Evolutionary conservation across 495 filamentous ascomycete species (phyloP).

Genomic region (Copromyces sp.): DNA sequence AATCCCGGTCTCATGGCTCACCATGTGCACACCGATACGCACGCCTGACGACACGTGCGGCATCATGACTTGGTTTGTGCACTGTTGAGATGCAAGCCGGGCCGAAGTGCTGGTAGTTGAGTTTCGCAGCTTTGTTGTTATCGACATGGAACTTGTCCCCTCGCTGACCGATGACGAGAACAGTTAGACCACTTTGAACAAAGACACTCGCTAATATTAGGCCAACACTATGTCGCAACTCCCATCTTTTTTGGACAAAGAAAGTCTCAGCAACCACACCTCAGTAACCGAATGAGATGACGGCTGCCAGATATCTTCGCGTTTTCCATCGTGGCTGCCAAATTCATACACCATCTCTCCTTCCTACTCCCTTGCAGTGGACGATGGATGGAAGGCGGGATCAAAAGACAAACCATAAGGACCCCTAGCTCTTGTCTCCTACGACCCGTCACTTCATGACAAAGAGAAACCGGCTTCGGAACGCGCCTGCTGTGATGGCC

Average conservation of each 20-base stretch:
- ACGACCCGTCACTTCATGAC: slow-evolving; percentile 9
- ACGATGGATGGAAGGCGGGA: background rate
- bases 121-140: background rate
- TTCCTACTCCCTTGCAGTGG: background rate
- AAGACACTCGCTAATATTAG: background rate
- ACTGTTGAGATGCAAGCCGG: background rate
- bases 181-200: background rate
- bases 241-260: background rate
- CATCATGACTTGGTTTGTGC: background rate
- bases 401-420: background rate
- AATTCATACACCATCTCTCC: background rate
- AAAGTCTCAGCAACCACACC: background rate
- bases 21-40: background rate
- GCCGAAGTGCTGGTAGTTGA: background rate
- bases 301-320: background rate
- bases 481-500: background rate
- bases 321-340: background rate
- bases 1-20: slow-evolving; percentile 1
- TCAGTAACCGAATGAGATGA: background rate
- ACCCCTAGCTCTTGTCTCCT: background rate
- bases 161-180: background rate
- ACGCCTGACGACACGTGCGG: background rate
- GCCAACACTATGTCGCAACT: background rate
- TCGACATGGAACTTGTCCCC: background rate
- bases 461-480: slow-evolving; percentile 16